Evolutionary conservation across 176 grass and related monocot species (phyloP).

Genomic region (bread wheat (Triticum aestivum)): IWGSC_CS_RefSeq_v2.1 NC_057801.1:689158712-689159211

Average conservation of each 20-base stretch:
- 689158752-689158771: not conserved
- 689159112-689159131: too few species aligned
- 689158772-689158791: not conserved
- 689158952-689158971: constrained; percentile 11
- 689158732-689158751: not conserved
- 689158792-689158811: not conserved
- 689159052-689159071: too few species aligned
- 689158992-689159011: not conserved
- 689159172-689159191: too few species aligned
- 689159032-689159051: too few species aligned
- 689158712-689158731: not conserved
- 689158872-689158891: not conserved
- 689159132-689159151: too few species aligned
- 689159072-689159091: too few species aligned
- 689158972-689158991: not conserved
- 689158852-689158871: not conserved
- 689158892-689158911: constrained; percentile 5
- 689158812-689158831: not conserved
- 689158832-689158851: not conserved
- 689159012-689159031: too few species aligned
- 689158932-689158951: not conserved
- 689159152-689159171: too few species aligned
- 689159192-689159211: too few species aligned
- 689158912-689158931: not conserved
- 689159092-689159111: too few species aligned